Evolutionary conservation across 768 basidiomycete species (phyloP).

Genomic region (Mrakia gelida): DNA sequence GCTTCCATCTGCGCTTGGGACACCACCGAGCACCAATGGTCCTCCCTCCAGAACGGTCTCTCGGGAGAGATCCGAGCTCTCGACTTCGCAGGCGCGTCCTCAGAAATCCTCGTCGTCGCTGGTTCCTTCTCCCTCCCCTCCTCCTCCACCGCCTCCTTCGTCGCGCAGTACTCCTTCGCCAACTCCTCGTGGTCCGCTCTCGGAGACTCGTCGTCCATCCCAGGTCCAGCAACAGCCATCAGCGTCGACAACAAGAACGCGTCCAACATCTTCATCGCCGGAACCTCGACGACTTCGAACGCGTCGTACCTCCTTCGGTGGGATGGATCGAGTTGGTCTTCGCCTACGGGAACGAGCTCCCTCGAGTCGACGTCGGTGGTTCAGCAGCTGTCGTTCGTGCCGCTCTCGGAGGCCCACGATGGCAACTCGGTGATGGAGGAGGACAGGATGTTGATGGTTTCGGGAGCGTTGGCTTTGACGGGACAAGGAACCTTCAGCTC

Average conservation of each 20-base stretch:
- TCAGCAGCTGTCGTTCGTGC: constrained; percentile 84
- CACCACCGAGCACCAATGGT: constrained; percentile 68
- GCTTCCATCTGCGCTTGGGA: constrained; percentile 75
- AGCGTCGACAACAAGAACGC: constrained; percentile 74
- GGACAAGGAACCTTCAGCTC: constrained; percentile 75
- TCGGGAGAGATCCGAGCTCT: constrained; percentile 75
- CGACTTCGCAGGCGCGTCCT: constrained; percentile 66
- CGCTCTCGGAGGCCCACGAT: constrained; percentile 69
- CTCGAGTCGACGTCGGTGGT: constrained; percentile 53
- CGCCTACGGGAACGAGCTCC: constrained; percentile 52
- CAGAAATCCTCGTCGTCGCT: constrained; percentile 68
- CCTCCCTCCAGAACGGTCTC: constrained; percentile 69
- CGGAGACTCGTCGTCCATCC: constrained; percentile 56
- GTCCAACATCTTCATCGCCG: constrained; percentile 85
- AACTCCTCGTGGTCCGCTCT: constrained; percentile 68
- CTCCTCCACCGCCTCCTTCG: constrained; percentile 58
- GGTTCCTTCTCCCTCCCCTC: constrained; percentile 70
- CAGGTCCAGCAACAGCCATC: constrained; percentile 85
- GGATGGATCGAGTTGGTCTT: constrained; percentile 73
- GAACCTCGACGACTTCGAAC: constrained; percentile 66
- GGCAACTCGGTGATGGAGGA: constrained; percentile 61
- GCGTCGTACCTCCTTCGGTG: constrained; percentile 72
- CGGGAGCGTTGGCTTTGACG: constrained; percentile 66
- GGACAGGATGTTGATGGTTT: constrained; percentile 86
- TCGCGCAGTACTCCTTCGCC: constrained; percentile 65